These are phyloP conservation scores for Calonectria pauciramosa DNA, from an alignment of 2,329 filamentous ascomycete genomes.

Conservation along the genomic window DNA sequence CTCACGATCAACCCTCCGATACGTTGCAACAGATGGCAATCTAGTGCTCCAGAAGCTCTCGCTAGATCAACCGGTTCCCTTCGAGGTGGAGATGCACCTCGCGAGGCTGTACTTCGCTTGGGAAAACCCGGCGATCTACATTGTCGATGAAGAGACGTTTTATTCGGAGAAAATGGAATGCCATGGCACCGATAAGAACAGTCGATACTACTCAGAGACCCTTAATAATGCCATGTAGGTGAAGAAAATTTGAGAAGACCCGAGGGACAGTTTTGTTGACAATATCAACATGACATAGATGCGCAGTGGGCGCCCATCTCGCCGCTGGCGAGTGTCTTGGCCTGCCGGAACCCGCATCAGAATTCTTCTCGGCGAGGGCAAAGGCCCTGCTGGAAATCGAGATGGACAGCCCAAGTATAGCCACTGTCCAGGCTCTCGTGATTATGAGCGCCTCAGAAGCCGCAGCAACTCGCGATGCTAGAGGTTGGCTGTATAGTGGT, in stretches of 20 bases:
- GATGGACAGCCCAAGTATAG: slow-evolving; percentile 39
- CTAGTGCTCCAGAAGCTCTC: slow-evolving; percentile 18
- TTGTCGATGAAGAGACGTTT: slow-evolving; percentile 40
- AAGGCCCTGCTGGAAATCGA: slow-evolving; percentile 42
- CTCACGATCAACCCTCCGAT: background rate
- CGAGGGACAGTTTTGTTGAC: too few relatives aligned
- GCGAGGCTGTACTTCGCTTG: slow-evolving; percentile 42
- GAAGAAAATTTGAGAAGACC: too few relatives aligned
- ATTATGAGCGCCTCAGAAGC: slow-evolving; percentile 40
- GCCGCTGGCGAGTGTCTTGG: background rate
- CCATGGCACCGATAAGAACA: slow-evolving; percentile 14
- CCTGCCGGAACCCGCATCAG: slow-evolving; percentile 17
- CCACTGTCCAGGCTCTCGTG: slow-evolving; percentile 39
- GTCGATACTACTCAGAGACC: slow-evolving; percentile 41
- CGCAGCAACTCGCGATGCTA: slow-evolving; percentile 35
- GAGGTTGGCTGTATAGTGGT: slow-evolving; percentile 44
- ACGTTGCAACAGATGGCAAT: slow-evolving; percentile 11
- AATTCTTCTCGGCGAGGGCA: slow-evolving; percentile 39
- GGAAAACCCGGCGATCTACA: slow-evolving; percentile 42
- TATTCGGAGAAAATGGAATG: slow-evolving; percentile 26
- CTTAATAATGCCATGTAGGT: slow-evolving; percentile 44
- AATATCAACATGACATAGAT: background rate
- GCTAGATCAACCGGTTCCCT: slow-evolving; percentile 27
- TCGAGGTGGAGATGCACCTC: slow-evolving; percentile 33
- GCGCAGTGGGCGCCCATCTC: slow-evolving; percentile 31